These are phyloP conservation scores for Pyrrhoderma lamaoense DNA, from an alignment of 1,284 basidiomycete genomes.

Conservation along the genomic window DNA sequence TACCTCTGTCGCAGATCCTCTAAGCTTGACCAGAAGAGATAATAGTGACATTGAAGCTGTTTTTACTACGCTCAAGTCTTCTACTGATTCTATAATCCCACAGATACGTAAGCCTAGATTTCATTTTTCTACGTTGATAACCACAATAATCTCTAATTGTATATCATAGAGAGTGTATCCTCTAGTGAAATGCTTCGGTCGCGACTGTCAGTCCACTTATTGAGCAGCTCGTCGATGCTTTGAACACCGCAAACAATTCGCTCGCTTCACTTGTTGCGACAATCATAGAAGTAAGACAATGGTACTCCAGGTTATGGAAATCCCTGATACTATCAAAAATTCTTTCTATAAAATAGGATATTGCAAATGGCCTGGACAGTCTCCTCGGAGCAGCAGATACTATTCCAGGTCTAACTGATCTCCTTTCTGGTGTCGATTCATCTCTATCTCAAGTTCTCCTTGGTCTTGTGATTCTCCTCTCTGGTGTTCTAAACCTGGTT, in stretches of 20 bases:
- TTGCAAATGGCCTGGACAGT: no score
- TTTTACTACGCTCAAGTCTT: constrained; percentile 11
- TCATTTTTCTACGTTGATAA: background rate
- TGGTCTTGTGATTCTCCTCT: no score
- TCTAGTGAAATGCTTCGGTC: background rate
- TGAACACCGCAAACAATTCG: constrained; percentile 13
- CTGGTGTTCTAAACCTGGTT: no score
- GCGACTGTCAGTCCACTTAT: constrained; percentile 10
- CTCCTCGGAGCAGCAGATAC: no score
- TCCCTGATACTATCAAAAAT: no score
- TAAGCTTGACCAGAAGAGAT: constrained; percentile 5
- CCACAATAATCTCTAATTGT: background rate
- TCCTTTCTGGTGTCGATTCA: no score
- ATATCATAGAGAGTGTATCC: background rate
- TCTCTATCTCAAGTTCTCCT: no score
- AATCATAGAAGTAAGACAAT: constrained; percentile 1
- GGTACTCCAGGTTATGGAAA: no score
- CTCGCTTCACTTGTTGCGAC: constrained; percentile 17
- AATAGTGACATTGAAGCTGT: constrained; percentile 5
- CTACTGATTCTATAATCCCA: constrained; percentile 2
- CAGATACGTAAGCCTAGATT: constrained; percentile 11
- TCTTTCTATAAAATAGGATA: no score
- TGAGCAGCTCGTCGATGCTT: constrained; percentile 11
- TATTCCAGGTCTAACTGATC: no score
- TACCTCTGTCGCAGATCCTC: background rate